Evolutionary conservation across 345 rosid species (phyloP).

Genomic region (Kernera saxatilis): DNA sequence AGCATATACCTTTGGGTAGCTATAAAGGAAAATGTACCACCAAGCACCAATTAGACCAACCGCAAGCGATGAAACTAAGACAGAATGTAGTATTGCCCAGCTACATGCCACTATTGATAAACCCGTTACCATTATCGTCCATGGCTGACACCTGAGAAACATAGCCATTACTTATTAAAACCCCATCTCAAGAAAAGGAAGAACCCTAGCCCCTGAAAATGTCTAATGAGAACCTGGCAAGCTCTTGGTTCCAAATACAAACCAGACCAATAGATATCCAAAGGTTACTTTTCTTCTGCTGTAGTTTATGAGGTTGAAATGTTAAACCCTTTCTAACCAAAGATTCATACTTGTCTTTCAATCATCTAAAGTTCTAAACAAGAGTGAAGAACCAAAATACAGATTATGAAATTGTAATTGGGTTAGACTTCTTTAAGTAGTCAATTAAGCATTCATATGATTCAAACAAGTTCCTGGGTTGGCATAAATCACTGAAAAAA

Average conservation of each 20-base stretch:
- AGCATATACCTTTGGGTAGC: conserved; percentile 85
- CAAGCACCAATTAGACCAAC: conserved; percentile 46
- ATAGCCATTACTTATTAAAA: background rate
- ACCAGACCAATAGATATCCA: background rate
- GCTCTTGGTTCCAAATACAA: background rate
- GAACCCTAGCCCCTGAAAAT: background rate
- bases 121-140: conserved; percentile 84
- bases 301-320: background rate
- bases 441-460: too few relatives aligned
- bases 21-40: conserved; percentile 87
- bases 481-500: background rate
- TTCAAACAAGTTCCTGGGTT: background rate
- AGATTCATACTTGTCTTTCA: background rate
- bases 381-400: background rate
- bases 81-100: conserved; percentile 66
- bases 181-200: background rate
- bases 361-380: background rate
- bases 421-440: background rate
- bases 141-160: conserved; percentile 83
- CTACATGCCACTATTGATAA: conserved; percentile 46
- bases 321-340: background rate
- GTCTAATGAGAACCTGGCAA: background rate
- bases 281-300: background rate
- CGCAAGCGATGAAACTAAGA: conserved; percentile 43
- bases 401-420: background rate